phyloP scores from a whole-genome alignment of 768 basidiomycete genomes.

The Leccinum aurantiacum region DNA sequence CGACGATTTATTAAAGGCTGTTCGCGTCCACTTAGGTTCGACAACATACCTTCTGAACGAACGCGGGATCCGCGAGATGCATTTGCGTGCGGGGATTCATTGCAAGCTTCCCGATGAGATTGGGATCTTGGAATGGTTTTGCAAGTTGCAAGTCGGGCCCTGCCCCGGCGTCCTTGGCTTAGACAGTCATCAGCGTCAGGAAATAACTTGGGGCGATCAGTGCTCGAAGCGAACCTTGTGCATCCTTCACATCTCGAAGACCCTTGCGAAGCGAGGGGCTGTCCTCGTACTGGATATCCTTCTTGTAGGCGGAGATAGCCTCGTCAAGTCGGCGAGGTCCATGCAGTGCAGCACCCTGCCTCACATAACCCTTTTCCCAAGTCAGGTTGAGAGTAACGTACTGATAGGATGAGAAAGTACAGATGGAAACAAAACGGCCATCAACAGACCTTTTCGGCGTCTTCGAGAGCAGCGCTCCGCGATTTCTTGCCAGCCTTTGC shows the following conservation, averaged over 20 bases:
- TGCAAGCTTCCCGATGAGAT: constrained; percentile 79
- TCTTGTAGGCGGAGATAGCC: constrained; percentile 81
- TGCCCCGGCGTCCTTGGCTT: constrained; percentile 38
- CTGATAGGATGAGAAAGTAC: constrained; percentile 37
- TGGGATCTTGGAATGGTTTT: constrained; percentile 82
- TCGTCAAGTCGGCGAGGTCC: constrained; percentile 77
- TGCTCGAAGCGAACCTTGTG: constrained; percentile 55
- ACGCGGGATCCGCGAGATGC: constrained; percentile 79
- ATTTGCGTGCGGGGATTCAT: constrained; percentile 83
- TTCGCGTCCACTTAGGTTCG: neutral
- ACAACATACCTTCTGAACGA: constrained; percentile 61
- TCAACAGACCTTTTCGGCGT: constrained; percentile 79
- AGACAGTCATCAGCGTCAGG: constrained; percentile 8
- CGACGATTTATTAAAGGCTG: neutral
- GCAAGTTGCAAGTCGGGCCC: constrained; percentile 58
- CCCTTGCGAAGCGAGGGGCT: constrained; percentile 83
- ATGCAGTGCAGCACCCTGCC: constrained; percentile 92
- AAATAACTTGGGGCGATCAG: neutral
- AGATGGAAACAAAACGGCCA: neutral
- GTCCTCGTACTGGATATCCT: constrained; percentile 79
- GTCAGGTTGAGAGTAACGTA: constrained; percentile 75
- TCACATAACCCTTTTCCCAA: constrained; percentile 90
- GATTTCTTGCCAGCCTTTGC: constrained; percentile 84
- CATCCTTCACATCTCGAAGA: constrained; percentile 83
- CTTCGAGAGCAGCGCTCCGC: constrained; percentile 73